Percentiles rank a stretch among this genome's conserved stretches.
phyloP scores from a whole-genome alignment of 192 early-diverging fungal species.

The Umbelopsis vinacea region DNA sequence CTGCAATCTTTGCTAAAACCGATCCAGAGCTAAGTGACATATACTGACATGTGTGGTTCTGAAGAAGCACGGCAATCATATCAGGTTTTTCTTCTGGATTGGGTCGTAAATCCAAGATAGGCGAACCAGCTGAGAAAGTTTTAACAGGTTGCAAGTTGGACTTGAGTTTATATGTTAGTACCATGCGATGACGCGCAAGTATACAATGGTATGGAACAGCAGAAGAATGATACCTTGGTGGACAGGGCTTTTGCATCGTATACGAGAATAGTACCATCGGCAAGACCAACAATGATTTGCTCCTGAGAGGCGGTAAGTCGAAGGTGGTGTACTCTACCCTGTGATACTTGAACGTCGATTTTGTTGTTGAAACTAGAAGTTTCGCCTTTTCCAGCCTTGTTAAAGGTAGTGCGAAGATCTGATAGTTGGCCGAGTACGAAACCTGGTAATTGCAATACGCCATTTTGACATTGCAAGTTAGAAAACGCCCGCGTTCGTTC shows the following conservation, averaged over 20 bases:
- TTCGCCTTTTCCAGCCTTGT: constrained; percentile 27
- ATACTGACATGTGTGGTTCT: constrained; percentile 34
- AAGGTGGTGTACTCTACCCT: constrained; percentile 43
- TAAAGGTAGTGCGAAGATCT: constrained; percentile 42
- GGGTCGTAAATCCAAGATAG: constrained; percentile 65
- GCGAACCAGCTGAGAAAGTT: constrained; percentile 41
- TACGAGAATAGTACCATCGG: constrained; percentile 35
- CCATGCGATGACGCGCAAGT: constrained; percentile 29
- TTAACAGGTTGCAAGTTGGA: constrained; percentile 43
- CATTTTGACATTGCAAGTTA: too few species aligned
- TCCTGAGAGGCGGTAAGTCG: constrained; percentile 50
- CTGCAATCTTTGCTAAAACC: constrained; percentile 38
- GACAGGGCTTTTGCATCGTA: constrained; percentile 45
- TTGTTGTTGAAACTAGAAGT: constrained; percentile 30
- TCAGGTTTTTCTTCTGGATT: constrained; percentile 59
- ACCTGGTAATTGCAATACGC: constrained; percentile 29
- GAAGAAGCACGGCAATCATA: constrained; percentile 56
- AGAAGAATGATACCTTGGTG: constrained; percentile 42
- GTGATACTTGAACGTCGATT: constrained; percentile 30
- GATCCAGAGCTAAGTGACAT: constrained; percentile 41
- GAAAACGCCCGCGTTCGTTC: not conserved
- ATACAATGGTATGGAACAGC: constrained; percentile 27
- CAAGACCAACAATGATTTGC: constrained; percentile 43
- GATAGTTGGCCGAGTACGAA: constrained; percentile 42
- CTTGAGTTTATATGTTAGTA: constrained; percentile 37